phyloP scores from a whole-genome alignment of 169 alveolate genomes.

The Hepatocystis sp. region DNA sequence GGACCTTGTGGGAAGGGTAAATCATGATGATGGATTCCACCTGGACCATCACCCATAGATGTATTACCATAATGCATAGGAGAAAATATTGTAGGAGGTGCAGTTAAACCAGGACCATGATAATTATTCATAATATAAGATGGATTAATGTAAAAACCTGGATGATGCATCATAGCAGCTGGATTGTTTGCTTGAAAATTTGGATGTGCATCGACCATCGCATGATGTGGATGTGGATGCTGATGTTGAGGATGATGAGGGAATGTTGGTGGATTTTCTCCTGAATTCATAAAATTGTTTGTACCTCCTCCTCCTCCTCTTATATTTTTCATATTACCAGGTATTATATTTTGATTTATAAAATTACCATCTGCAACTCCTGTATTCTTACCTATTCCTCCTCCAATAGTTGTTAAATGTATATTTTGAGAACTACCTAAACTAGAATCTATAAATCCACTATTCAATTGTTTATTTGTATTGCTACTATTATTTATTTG shows the following conservation, averaged over 20 bases:
- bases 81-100: background rate
- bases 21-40: too few species aligned
- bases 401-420: too few species aligned
- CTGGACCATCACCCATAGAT: background rate
- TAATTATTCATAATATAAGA: conserved; percentile 28
- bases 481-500: conserved; percentile 1
- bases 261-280: background rate
- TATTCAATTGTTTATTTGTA: background rate
- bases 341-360: conserved; percentile 2
- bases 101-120: background rate
- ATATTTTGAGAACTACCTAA: too few species aligned
- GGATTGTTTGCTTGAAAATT: conserved; percentile 44
- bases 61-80: background rate
- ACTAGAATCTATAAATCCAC: too few species aligned
- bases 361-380: conserved; percentile 20
- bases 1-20: background rate
- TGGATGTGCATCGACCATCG: conserved; percentile 9
- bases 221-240: background rate
- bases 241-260: conserved; percentile 7
- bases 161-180: conserved; percentile 72
- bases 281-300: background rate
- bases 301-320: too few species aligned
- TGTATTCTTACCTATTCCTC: too few species aligned
- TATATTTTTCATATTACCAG: too few species aligned
- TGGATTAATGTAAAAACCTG: conserved; percentile 18